Evolutionary conservation across 208 protist species (phyloP).

Genomic region (Leishmania gerbilli): DNA sequence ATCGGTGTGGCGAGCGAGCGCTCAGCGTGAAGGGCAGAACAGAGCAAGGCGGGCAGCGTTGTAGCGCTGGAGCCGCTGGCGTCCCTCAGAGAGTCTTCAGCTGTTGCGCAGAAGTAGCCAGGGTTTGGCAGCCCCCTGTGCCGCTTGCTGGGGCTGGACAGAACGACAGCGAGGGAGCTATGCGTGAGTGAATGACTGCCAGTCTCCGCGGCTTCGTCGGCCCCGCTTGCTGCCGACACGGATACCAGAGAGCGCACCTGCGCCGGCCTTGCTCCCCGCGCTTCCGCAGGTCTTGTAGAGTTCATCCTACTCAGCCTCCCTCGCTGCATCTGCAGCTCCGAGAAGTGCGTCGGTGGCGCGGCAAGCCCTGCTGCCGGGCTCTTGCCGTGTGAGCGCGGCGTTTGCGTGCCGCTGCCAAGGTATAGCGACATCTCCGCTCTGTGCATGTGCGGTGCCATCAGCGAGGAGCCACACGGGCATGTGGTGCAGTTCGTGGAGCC

Average conservation of each 20-base stretch:
- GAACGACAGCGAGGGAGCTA: background rate
- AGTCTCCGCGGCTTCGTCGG: background rate
- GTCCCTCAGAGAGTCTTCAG: constrained; percentile 3
- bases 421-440: background rate
- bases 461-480: background rate
- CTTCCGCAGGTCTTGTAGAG: background rate
- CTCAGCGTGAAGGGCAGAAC: background rate
- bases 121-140: background rate
- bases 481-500: background rate
- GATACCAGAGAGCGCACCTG: background rate
- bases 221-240: background rate
- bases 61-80: background rate
- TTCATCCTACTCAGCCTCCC: background rate
- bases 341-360: background rate
- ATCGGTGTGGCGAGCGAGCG: constrained; percentile 6
- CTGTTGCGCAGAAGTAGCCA: constrained; percentile 3
- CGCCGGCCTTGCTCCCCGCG: background rate
- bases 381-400: background rate
- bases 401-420: background rate
- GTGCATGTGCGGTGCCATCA: background rate
- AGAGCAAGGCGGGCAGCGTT: background rate
- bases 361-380: background rate
- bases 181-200: background rate
- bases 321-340: background rate
- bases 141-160: background rate